Evolutionary conservation across 345 rosid genomes (phyloP).

Genomic region (Lumnitzera littorea): DNA sequence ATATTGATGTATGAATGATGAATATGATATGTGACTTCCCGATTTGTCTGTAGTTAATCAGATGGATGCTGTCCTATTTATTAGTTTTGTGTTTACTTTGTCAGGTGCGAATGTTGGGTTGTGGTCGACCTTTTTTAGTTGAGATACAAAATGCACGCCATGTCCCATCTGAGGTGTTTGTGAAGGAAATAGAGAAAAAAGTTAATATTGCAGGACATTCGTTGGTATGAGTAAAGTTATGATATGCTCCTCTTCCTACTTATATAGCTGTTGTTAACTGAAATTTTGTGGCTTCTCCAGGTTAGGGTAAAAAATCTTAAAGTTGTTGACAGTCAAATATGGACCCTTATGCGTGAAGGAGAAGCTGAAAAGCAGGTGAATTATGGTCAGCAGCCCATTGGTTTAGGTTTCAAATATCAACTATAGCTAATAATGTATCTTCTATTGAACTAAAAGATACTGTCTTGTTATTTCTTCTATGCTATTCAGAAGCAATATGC

Average conservation of each 20-base stretch:
- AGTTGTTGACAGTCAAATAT: slow-evolving; percentile 58
- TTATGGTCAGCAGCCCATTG: background rate
- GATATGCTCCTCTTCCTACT: background rate
- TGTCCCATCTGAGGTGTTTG: slow-evolving; percentile 48
- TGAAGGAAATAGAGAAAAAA: slow-evolving; percentile 58
- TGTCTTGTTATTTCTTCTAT: background rate
- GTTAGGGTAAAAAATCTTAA: slow-evolving; percentile 63
- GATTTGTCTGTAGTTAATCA: slow-evolving; percentile 4
- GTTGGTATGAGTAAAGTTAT: slow-evolving; percentile 40
- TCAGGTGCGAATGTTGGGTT: slow-evolving; percentile 97
- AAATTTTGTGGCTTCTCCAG: slow-evolving; percentile 29
- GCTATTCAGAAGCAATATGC: slow-evolving; percentile 80
- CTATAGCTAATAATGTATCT: too few species aligned
- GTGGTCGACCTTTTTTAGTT: slow-evolving; percentile 94
- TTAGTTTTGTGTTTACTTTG: slow-evolving; percentile 16
- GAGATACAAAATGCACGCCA: slow-evolving; percentile 85
- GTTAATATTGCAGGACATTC: slow-evolving; percentile 53
- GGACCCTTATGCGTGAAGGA: slow-evolving; percentile 95
- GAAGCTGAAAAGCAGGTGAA: slow-evolving; percentile 92
- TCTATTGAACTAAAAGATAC: background rate
- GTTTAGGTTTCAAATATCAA: too few species aligned
- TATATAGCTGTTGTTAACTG: background rate
- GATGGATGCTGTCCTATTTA: slow-evolving; percentile 10
- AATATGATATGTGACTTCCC: slow-evolving; percentile 2
- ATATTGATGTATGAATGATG: slow-evolving; percentile 58